Percentiles rank a stretch among this genome's conserved stretches.
Conservation (phyloP, 2,329 filamentous ascomycete genomes). For the Microcyclospora tardicrescens region DNA sequence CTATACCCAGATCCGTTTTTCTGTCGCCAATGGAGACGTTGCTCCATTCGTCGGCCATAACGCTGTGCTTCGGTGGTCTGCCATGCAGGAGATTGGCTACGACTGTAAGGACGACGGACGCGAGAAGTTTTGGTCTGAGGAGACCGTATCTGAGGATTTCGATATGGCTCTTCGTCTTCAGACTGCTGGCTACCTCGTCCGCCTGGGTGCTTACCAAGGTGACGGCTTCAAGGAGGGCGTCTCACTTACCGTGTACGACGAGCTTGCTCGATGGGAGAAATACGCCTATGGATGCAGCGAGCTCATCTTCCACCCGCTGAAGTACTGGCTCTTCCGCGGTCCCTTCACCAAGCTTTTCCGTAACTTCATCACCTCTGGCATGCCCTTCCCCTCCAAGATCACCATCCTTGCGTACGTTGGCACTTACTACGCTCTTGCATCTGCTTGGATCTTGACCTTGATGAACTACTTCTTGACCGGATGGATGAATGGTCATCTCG, state of each 20-base stretch:
- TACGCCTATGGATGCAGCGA: constrained; percentile 78
- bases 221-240: constrained; percentile 76
- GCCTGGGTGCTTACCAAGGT: constrained; percentile 58
- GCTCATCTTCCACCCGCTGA: constrained; percentile 65
- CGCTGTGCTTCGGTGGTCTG: constrained; percentile 61
- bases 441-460: constrained; percentile 60
- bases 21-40: constrained; percentile 64
- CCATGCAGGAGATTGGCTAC: constrained; percentile 61
- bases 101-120: constrained; percentile 52
- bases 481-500: constrained; percentile 64
- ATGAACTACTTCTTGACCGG: constrained; percentile 65
- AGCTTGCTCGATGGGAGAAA: constrained; percentile 75
- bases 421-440: constrained; percentile 67
- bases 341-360: constrained; percentile 71
- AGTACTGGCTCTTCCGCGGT: constrained; percentile 57
- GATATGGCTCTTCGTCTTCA: constrained; percentile 70
- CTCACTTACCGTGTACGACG: constrained; percentile 72
- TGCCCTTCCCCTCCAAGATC: constrained; percentile 62
- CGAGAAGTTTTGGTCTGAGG: constrained; percentile 73
- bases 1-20: constrained; percentile 64
- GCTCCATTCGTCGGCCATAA: constrained; percentile 75
- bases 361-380: constrained; percentile 58
- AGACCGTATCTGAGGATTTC: constrained; percentile 69
- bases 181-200: constrained; percentile 57
- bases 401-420: constrained; percentile 67